phyloP scores from a whole-genome alignment of 176 grass and related monocot species.

The Juncus inflexus region DNA sequence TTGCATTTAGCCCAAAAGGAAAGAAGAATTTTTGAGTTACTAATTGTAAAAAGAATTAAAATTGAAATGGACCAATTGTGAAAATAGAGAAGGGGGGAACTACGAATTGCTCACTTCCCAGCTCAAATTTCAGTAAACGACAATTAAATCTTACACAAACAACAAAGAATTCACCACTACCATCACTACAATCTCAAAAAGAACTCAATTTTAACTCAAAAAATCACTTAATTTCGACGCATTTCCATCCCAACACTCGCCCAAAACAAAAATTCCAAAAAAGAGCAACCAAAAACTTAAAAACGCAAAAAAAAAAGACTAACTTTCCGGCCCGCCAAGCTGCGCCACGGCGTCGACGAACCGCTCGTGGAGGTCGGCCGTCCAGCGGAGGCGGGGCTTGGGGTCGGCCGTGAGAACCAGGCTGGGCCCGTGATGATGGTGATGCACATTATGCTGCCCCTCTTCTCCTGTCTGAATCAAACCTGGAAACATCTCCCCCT shows the following conservation, averaged over 20 bases:
- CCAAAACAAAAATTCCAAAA: background rate
- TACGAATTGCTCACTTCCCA: background rate
- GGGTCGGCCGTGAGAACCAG: constrained; percentile 90
- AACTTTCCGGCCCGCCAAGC: constrained; percentile 95
- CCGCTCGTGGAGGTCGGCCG: constrained; percentile 93
- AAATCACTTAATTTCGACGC: background rate
- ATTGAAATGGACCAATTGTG: background rate
- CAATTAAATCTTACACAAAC: too few relatives aligned
- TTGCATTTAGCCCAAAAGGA: too few relatives aligned
- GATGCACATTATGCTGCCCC: constrained; percentile 24
- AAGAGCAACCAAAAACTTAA: background rate
- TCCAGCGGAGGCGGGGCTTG: constrained; percentile 89
- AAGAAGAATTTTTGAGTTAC: too few relatives aligned
- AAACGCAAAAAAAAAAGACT: constrained; percentile 15
- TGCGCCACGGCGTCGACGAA: constrained; percentile 97
- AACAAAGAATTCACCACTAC: background rate
- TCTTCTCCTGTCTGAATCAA: constrained; percentile 29
- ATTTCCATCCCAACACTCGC: constrained; percentile 8
- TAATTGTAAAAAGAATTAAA: too few relatives aligned
- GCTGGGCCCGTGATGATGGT: constrained; percentile 44
- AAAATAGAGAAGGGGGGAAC: background rate
- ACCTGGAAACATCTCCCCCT: constrained; percentile 21
- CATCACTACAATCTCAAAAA: background rate
- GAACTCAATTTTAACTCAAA: background rate
- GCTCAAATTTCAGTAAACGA: background rate